Conservation (phyloP, 2,329 filamentous ascomycete species). For the Calonectria hongkongensis region DNA sequence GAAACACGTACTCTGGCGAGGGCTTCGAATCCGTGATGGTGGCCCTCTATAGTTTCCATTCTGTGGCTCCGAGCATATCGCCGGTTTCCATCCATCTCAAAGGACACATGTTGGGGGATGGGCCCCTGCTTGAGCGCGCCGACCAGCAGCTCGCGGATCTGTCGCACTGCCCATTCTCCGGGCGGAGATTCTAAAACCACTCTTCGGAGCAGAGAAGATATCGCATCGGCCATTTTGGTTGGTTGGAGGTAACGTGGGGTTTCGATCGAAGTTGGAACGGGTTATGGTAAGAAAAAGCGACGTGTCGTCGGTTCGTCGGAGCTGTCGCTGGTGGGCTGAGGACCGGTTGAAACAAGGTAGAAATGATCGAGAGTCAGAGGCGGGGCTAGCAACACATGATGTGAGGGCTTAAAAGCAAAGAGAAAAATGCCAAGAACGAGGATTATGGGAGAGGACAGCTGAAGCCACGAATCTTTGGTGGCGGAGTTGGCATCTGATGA, state of each 20-base stretch:
- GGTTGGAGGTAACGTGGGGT: constrained; percentile 6
- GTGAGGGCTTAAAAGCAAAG: constrained; percentile 42
- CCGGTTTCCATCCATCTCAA: constrained; percentile 99
- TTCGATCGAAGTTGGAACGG: constrained; percentile 33
- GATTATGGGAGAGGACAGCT: constrained; percentile 50
- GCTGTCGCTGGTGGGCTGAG: constrained; percentile 4
- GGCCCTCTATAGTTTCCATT: constrained; percentile 97
- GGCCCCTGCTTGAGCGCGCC: constrained; percentile 92
- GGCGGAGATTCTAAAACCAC: constrained; percentile 94
- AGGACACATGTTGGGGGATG: constrained; percentile 96
- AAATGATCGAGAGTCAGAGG: constrained; percentile 26
- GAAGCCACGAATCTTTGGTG: constrained; percentile 55
- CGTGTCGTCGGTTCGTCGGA: constrained; percentile 43
- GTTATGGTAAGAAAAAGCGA: constrained; percentile 39
- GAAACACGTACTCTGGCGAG: constrained; percentile 84
- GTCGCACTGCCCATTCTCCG: constrained; percentile 89
- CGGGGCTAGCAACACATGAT: constrained; percentile 17
- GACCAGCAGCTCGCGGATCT: constrained; percentile 89
- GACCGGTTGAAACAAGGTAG: background rate
- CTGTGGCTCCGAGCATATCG: constrained; percentile 92
- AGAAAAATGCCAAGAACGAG: constrained; percentile 46
- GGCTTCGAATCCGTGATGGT: constrained; percentile 96
- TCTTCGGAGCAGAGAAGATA: constrained; percentile 69
- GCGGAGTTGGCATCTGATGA: constrained; percentile 56
- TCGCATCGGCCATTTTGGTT: constrained; percentile 70